Conservation (phyloP, 2,329 filamentous ascomycete genomes). For the Teratosphaeria epicoccoides region DNA sequence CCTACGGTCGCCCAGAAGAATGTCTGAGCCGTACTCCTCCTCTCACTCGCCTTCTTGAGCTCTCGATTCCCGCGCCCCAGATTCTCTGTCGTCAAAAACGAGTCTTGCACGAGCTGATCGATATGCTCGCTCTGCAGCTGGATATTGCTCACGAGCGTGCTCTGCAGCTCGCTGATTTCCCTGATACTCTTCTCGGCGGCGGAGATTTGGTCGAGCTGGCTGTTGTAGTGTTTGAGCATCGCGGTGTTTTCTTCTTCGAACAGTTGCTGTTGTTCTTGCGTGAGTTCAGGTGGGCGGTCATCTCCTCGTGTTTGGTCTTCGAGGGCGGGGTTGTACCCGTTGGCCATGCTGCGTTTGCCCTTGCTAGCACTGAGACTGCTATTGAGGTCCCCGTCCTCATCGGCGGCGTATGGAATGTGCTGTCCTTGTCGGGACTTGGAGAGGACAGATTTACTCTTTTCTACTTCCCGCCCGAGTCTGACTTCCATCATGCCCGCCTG, state of each 20-base stretch:
- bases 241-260: conserved; percentile 90
- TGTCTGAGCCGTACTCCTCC: conserved; percentile 39
- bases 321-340: not conserved
- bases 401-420: conserved; percentile 15
- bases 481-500: conserved; percentile 93
- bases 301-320: conserved; percentile 5
- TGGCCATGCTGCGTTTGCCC: not conserved
- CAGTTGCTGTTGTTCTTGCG: conserved; percentile 76
- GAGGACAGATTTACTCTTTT: conserved; percentile 78
- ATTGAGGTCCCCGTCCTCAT: conserved; percentile 9
- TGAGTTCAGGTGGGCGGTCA: conserved; percentile 40
- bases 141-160: conserved; percentile 75
- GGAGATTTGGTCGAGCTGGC: conserved; percentile 85
- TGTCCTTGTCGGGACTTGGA: conserved; percentile 44
- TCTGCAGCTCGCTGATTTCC: conserved; percentile 88
- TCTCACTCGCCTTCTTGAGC: conserved; percentile 65
- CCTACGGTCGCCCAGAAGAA: conserved; percentile 38
- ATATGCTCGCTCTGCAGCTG: conserved; percentile 80
- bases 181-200: conserved; percentile 80
- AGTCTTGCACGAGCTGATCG: conserved; percentile 76
- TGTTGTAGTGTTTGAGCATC: conserved; percentile 88
- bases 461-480: conserved; percentile 69
- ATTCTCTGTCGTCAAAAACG: conserved; percentile 71
- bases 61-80: conserved; percentile 83
- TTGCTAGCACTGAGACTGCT: not conserved